Conservation (phyloP, 2,329 filamentous ascomycete genomes). For the Zymoseptoria passerinii region DNA sequence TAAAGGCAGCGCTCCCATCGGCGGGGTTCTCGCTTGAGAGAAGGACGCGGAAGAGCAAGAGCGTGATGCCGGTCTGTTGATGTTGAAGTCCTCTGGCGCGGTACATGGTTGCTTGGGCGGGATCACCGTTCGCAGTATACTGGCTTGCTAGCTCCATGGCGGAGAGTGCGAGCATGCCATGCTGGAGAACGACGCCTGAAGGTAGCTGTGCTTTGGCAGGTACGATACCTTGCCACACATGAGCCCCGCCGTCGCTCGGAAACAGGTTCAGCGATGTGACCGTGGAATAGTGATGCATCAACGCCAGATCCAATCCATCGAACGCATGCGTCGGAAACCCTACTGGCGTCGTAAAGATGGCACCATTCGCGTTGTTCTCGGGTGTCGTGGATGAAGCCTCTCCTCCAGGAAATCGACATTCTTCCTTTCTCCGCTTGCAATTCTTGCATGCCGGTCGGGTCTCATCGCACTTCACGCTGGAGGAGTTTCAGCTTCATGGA, state of each 20-base stretch:
- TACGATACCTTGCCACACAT: slow-evolving; percentile 5
- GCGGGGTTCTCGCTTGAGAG: slow-evolving; percentile 5
- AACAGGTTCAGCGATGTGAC: slow-evolving; percentile 18
- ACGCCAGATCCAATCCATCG: slow-evolving; percentile 21
- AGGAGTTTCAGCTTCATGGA: background rate
- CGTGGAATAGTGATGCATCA: slow-evolving; percentile 25
- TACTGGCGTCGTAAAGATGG: background rate
- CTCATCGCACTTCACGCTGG: slow-evolving; percentile 21
- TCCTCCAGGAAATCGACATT: slow-evolving; percentile 15
- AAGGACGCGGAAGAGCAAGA: slow-evolving; percentile 22
- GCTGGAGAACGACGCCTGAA: slow-evolving; percentile 18
- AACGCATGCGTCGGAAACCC: slow-evolving; percentile 9
- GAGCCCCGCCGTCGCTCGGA: slow-evolving; percentile 2
- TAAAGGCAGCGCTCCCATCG: slow-evolving; percentile 16
- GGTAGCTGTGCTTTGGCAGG: slow-evolving; percentile 12
- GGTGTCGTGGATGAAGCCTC: background rate
- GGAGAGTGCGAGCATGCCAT: slow-evolving; percentile 22
- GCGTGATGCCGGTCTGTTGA: slow-evolving; percentile 20
- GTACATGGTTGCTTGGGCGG: slow-evolving; percentile 11
- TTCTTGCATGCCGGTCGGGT: slow-evolving; percentile 20
- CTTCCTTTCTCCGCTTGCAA: slow-evolving; percentile 20
- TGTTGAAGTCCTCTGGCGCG: slow-evolving; percentile 23
- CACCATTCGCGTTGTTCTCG: background rate
- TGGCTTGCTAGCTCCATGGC: slow-evolving; percentile 20
- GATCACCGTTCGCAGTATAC: slow-evolving; percentile 2